phyloP scores from a whole-genome alignment of 768 basidiomycete species.

The Rhodotorula diobovata region DNA sequence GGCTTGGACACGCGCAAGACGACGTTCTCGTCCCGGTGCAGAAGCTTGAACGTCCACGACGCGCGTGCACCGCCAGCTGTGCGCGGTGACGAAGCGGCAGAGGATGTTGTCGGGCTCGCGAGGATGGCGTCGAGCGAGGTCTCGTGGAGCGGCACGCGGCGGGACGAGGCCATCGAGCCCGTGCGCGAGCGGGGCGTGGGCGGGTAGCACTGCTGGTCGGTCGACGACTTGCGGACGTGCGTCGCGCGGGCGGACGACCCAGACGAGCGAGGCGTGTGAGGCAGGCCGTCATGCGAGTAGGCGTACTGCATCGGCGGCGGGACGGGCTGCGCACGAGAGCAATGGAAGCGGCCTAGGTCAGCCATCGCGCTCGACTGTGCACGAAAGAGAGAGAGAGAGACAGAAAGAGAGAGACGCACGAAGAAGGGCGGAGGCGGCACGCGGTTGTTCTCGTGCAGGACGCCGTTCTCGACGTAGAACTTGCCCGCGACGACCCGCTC shows the following conservation, averaged over 20 bases:
- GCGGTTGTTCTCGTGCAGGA: constrained; percentile 14
- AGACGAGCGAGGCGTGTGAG: constrained; percentile 6
- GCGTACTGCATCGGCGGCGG: constrained; percentile 26
- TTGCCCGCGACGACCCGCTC: constrained; percentile 7
- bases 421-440: constrained; percentile 35
- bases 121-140: constrained; percentile 9
- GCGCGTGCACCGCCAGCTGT: background rate
- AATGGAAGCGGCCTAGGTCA: too few relatives aligned
- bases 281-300: constrained; percentile 27
- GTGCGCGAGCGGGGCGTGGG: constrained; percentile 18
- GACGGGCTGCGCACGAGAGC: constrained; percentile 14
- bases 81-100: background rate
- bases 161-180: constrained; percentile 18
- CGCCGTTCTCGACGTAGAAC: constrained; percentile 20
- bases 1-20: constrained; percentile 17
- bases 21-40: constrained; percentile 22
- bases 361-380: too few relatives aligned
- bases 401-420: constrained; percentile 2
- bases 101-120: background rate
- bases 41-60: constrained; percentile 28
- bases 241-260: background rate
- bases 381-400: background rate
- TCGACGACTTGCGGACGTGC: constrained; percentile 3
- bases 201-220: background rate
- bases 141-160: constrained; percentile 1